Percentiles rank a stretch among this genome's conserved stretches.
Conservation (phyloP, 139 green algal species). For the Bryopsis sp. region DNA sequence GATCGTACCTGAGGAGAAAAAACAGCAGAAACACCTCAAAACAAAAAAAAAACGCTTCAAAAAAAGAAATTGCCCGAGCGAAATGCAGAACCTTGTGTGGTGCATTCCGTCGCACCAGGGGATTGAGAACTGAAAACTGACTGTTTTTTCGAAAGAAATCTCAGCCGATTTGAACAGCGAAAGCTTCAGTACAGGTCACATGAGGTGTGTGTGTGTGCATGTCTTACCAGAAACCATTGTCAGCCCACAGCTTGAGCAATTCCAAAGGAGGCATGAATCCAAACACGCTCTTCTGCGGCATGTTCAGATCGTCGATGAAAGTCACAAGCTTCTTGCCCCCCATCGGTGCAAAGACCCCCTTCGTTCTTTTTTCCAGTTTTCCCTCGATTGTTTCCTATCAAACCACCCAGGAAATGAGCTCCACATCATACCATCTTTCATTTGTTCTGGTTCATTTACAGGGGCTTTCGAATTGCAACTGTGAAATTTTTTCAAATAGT, state of each 20-base stretch:
- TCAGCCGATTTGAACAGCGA: neutral
- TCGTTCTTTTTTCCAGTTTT: slow-evolving; percentile 77
- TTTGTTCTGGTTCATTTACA: too few relatives aligned
- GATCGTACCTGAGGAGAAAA: too few relatives aligned
- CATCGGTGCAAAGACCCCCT: slow-evolving; percentile 65
- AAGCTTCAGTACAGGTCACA: too few relatives aligned
- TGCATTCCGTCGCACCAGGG: neutral
- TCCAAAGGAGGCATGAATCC: slow-evolving; percentile 79
- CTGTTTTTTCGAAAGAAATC: neutral
- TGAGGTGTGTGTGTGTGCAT: too few relatives aligned
- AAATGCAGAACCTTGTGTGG: too few relatives aligned
- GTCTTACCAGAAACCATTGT: slow-evolving; percentile 86
- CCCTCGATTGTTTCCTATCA: slow-evolving; percentile 75
- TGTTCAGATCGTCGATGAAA: slow-evolving; percentile 71
- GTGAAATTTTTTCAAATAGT: neutral
- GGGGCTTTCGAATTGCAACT: neutral
- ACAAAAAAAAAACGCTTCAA: too few relatives aligned
- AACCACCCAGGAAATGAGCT: slow-evolving; percentile 24
- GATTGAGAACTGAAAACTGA: neutral
- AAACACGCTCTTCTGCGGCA: slow-evolving; percentile 62
- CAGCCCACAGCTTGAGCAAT: slow-evolving; percentile 76
- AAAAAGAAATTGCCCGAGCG: too few relatives aligned
- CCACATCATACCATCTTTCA: too few relatives aligned
- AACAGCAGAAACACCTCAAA: too few relatives aligned
- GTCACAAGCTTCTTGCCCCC: slow-evolving; percentile 59